Percentiles rank a stretch among this genome's conserved stretches.
Conservation (phyloP, 257 asterid genomes). For the Solanum pinnatisectum region DNA sequence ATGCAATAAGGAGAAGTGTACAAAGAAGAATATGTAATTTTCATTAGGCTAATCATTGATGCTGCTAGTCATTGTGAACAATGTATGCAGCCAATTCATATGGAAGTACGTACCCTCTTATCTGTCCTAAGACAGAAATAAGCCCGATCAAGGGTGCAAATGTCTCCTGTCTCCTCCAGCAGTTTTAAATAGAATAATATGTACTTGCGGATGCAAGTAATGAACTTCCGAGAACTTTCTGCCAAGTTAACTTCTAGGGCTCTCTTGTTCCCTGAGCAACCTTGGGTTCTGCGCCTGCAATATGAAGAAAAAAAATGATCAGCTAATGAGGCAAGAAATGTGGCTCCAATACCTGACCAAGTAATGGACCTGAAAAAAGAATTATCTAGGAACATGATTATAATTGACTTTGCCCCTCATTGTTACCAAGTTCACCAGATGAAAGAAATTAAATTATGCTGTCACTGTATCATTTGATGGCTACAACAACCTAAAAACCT, state of each 20-base stretch:
- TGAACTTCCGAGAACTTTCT: constrained; percentile 94
- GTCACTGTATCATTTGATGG: not conserved
- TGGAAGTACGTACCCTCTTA: constrained; percentile 60
- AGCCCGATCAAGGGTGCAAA: constrained; percentile 81
- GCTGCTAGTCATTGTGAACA: not conserved
- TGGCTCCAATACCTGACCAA: not conserved
- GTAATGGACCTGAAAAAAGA: not conserved
- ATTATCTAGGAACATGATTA: not conserved
- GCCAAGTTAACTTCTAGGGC: constrained; percentile 86
- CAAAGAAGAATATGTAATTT: not conserved
- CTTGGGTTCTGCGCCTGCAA: constrained; percentile 73
- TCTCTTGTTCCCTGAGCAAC: constrained; percentile 72
- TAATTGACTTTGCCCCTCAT: not conserved
- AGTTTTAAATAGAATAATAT: constrained; percentile 69
- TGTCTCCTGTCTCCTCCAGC: constrained; percentile 88
- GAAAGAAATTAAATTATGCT: not conserved
- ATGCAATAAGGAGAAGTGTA: not conserved
- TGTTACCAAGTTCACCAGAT: not conserved
- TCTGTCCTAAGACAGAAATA: constrained; percentile 74
- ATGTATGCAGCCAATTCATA: constrained; percentile 1
- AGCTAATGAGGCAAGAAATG: not conserved
- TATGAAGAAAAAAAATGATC: not conserved
- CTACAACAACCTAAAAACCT: not conserved
- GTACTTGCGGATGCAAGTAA: constrained; percentile 95
- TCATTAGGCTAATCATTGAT: not conserved